These are phyloP conservation scores for Ustilago crameri DNA, from an alignment of 1,284 basidiomycete genomes.

Conservation along the genomic window DNA sequence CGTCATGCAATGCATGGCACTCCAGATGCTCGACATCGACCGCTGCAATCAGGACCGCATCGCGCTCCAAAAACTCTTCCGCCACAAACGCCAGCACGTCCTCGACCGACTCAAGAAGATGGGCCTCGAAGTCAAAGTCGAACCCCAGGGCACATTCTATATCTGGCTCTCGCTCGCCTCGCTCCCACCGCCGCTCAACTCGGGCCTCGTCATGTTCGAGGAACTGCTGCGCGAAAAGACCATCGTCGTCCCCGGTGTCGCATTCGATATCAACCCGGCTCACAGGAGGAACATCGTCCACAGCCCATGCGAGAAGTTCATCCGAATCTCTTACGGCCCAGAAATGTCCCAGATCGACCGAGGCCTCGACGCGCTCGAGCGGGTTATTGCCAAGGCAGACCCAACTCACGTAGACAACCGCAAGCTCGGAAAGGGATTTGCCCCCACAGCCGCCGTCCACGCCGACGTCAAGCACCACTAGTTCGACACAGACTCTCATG, in stretches of 20 bases:
- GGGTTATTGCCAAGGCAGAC: conserved; percentile 78
- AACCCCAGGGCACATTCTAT: conserved; percentile 74
- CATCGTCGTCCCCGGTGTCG: conserved; percentile 84
- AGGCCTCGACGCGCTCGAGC: conserved; percentile 85
- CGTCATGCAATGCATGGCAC: conserved; percentile 57
- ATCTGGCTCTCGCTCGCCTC: conserved; percentile 87
- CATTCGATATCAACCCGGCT: conserved; percentile 77
- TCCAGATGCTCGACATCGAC: conserved; percentile 68
- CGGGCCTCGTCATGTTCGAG: conserved; percentile 93
- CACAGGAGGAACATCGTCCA: conserved; percentile 79
- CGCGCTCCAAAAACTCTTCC: conserved; percentile 77
- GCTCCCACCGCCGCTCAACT: conserved; percentile 83
- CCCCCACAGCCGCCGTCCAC: conserved; percentile 27
- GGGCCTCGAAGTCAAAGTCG: conserved; percentile 48
- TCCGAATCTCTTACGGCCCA: conserved; percentile 79
- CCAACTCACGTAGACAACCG: conserved; percentile 69
- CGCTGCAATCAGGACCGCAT: conserved; percentile 79
- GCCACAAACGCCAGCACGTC: conserved; percentile 88
- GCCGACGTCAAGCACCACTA: conserved; percentile 29
- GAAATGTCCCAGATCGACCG: conserved; percentile 80
- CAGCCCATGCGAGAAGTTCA: conserved; percentile 73
- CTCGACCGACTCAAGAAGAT: conserved; percentile 82
- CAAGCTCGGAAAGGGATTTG: conserved; percentile 35
- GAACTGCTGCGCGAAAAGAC: conserved; percentile 89
- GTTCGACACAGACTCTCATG: not conserved